Conservation (phyloP, 1,284 basidiomycete genomes). For the Papiliotrema flavescens region DNA sequence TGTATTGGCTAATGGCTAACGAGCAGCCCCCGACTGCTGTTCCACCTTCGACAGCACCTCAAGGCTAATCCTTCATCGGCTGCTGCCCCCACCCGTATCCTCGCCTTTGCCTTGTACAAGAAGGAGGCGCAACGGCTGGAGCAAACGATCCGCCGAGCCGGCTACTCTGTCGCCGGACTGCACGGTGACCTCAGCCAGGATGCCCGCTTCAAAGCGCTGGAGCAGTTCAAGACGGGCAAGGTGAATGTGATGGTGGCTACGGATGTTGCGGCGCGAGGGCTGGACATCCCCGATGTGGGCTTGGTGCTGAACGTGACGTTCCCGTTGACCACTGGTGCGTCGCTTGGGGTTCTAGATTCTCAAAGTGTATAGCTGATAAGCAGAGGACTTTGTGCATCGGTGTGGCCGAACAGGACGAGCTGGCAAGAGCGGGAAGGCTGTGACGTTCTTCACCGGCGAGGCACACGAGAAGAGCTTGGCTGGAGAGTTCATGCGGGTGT, state of each 20-base stretch:
- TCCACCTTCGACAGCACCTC: constrained; percentile 65
- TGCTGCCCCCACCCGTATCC: constrained; percentile 61
- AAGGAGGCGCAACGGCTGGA: constrained; percentile 92
- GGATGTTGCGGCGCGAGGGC: constrained; percentile 92
- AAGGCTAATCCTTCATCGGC: constrained; percentile 47
- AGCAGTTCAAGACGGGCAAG: constrained; percentile 81
- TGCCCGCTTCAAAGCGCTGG: constrained; percentile 79
- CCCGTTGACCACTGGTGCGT: constrained; percentile 82
- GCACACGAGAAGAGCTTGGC: constrained; percentile 81
- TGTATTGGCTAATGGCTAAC: not conserved
- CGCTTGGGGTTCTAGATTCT: no score
- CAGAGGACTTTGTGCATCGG: constrained; percentile 84
- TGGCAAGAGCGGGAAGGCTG: constrained; percentile 83
- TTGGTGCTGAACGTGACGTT: constrained; percentile 95
- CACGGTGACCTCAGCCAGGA: constrained; percentile 91
- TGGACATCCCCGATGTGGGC: constrained; percentile 95
- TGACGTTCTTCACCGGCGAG: constrained; percentile 95
- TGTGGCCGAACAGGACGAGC: constrained; percentile 95
- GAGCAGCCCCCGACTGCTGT: constrained; percentile 64
- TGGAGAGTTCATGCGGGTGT: constrained; percentile 87
- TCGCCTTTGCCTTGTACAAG: constrained; percentile 97
- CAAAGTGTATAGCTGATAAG: not conserved
- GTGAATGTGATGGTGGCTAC: constrained; percentile 90
- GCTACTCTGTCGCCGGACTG: constrained; percentile 80
- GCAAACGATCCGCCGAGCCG: constrained; percentile 69